Conservation (phyloP, 2,329 filamentous ascomycete species). For the Sporothrix brunneoviolacea region DNA sequence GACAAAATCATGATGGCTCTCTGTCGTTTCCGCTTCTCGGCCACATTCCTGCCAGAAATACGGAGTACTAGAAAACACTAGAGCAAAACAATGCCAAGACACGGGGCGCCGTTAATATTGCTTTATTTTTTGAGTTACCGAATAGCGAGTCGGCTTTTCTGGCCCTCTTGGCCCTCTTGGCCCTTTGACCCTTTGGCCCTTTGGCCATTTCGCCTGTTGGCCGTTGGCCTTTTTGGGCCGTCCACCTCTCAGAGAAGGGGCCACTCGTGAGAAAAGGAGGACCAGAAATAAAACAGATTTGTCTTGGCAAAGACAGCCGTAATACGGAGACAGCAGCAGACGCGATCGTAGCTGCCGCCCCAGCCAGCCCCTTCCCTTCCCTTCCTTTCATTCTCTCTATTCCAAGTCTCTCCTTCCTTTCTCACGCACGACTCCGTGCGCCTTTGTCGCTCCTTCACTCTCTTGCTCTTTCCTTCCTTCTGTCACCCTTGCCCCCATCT, state of each 20-base stretch:
- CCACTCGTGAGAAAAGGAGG: constrained; percentile 5
- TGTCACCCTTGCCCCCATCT: background rate
- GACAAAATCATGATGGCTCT: background rate
- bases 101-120: background rate
- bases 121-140: background rate
- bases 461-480: background rate
- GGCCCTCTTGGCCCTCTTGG: background rate
- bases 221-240: background rate
- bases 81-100: background rate
- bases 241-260: background rate
- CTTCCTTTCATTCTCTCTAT: background rate
- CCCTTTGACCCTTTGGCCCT: background rate
- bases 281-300: constrained; percentile 4
- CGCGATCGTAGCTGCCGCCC: background rate
- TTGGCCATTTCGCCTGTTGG: background rate
- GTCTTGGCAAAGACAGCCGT: constrained; percentile 6
- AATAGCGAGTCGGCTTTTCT: no score
- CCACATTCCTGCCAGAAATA: constrained; percentile 1
- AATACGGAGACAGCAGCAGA: background rate
- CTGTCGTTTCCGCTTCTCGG: background rate
- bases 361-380: background rate
- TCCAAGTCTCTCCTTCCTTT: background rate
- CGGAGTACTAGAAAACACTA: background rate
- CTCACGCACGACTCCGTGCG: no score
- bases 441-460: background rate